phyloP scores from a whole-genome alignment of 2,329 filamentous ascomycete genomes.

The Aschersonia sp. region DNA sequence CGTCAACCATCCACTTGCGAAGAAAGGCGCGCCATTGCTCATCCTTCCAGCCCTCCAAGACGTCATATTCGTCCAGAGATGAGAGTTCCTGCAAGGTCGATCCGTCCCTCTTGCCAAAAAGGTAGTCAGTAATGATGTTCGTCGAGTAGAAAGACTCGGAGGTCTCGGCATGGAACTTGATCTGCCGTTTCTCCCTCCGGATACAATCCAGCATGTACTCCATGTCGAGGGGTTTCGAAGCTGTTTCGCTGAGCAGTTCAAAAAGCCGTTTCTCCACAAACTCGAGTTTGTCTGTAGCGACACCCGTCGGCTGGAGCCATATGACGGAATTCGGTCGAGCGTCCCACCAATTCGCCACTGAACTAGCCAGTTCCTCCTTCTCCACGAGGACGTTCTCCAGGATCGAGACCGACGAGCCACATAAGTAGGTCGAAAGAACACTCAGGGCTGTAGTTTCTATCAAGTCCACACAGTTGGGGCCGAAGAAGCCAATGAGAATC shows the following conservation, averaged over 20 bases:
- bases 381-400: slow-evolving; percentile 89
- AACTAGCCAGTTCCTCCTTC: slow-evolving; percentile 80
- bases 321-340: slow-evolving; percentile 70
- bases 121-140: slow-evolving; percentile 80
- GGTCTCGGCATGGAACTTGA: slow-evolving; percentile 72
- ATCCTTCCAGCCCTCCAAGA: slow-evolving; percentile 67
- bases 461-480: slow-evolving; percentile 63
- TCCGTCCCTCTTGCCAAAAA: slow-evolving; percentile 79
- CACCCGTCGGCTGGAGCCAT: slow-evolving; percentile 72
- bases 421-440: slow-evolving; percentile 72
- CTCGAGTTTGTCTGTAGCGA: slow-evolving; percentile 72
- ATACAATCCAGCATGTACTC: slow-evolving; percentile 81
- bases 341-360: slow-evolving; percentile 67
- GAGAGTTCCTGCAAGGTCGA: slow-evolving; percentile 52
- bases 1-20: slow-evolving; percentile 71
- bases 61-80: slow-evolving; percentile 45
- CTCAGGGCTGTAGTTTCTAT: slow-evolving; percentile 59
- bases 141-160: slow-evolving; percentile 69
- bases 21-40: slow-evolving; percentile 72
- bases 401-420: slow-evolving; percentile 83
- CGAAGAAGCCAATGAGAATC: slow-evolving; percentile 73
- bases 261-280: slow-evolving; percentile 78
- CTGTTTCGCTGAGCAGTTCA: slow-evolving; percentile 67
- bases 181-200: slow-evolving; percentile 62
- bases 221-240: slow-evolving; percentile 73